These are phyloP conservation scores for Russula lepida DNA, from an alignment of 768 basidiomycete species.

Conservation along the genomic window DNA sequence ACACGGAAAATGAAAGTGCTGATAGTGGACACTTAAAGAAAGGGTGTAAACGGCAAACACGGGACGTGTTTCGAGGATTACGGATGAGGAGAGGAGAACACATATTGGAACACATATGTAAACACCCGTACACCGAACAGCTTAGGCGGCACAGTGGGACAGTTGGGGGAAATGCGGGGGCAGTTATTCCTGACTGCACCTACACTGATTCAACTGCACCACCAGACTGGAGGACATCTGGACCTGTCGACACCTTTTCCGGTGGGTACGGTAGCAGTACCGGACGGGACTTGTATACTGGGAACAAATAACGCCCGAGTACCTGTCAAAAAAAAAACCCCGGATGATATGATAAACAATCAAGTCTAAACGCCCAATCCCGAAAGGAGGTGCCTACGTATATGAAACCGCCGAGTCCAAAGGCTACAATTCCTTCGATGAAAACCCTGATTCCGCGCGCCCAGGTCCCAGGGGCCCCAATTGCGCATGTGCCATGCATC, in stretches of 20 bases:
- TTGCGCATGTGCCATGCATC: neutral
- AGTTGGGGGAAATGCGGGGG: neutral
- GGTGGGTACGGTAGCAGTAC: neutral
- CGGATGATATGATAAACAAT: neutral
- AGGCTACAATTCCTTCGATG: conserved; percentile 11
- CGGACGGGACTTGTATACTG: neutral
- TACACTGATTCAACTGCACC: neutral
- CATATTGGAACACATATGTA: no score
- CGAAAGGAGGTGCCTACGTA: neutral
- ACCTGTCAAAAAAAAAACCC: neutral
- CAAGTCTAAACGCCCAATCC: neutral
- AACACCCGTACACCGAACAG: no score
- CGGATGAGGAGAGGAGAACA: no score
- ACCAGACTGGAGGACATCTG: neutral
- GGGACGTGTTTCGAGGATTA: no score
- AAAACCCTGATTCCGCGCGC: conserved; percentile 4
- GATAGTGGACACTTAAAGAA: no score
- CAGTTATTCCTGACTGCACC: neutral
- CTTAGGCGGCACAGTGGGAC: neutral
- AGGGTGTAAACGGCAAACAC: no score
- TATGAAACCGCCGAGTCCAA: conserved; percentile 1
- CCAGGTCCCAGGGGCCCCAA: conserved; percentile 8
- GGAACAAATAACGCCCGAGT: conserved; percentile 2
- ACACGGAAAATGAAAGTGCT: no score
- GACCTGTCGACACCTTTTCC: neutral